Evolutionary conservation across 148 eudicot species (phyloP), one percentile per base, ranked within the genome.

Genomic region (Limonium bicolor): DNA sequence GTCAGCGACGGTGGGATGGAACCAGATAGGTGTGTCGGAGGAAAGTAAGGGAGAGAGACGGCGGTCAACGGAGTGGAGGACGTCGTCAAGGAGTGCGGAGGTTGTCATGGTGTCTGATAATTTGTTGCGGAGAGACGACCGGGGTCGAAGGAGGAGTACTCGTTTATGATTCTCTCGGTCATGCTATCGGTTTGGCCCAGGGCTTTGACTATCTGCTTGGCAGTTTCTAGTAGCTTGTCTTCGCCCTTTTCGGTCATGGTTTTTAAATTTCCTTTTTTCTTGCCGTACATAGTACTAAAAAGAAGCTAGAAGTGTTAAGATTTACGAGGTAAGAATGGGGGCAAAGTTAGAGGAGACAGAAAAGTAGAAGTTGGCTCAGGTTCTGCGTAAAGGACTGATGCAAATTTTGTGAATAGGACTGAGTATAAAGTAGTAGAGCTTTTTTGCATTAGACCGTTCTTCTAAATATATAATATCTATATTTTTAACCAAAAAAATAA

Each of bases 191-290:
- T 72, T 50, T 81, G 95, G 14, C 99, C 99, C 0, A 92, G 69
- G 0, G 95, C 73, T 33, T 78, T 92, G 14, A 94, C 99, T 10
- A 92, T 85, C 61, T 92, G 99, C 1, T 86, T 61, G 0, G 99
- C 99, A 1, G 85, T 78, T n/a, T 94, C 95, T 17, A 92, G 69
- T 1, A 92, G 78, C 70, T 92, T 92, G 48, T 92, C 95, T 39
- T 92, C 99, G 0, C 94, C 94, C 53, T 77, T 76, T 16, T 77
- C 77, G 7, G 73, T 70, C 82, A 74, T 74, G 49, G n/a, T n/a
- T n/a, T n/a, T n/a, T n/a, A n/a, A n/a, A n/a, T n/a, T n/a, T n/a
- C n/a, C n/a, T n/a, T n/a, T n/a, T n/a, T n/a, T n/a, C n/a, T n/a
- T n/a, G n/a, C n/a, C n/a, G n/a, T n/a, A n/a, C n/a, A n/a, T n/a